Evolutionary conservation across 495 filamentous ascomycete species (phyloP), one percentile per base, ranked within the genome.

Genomic region (Penicilliopsis zonata): DNA sequence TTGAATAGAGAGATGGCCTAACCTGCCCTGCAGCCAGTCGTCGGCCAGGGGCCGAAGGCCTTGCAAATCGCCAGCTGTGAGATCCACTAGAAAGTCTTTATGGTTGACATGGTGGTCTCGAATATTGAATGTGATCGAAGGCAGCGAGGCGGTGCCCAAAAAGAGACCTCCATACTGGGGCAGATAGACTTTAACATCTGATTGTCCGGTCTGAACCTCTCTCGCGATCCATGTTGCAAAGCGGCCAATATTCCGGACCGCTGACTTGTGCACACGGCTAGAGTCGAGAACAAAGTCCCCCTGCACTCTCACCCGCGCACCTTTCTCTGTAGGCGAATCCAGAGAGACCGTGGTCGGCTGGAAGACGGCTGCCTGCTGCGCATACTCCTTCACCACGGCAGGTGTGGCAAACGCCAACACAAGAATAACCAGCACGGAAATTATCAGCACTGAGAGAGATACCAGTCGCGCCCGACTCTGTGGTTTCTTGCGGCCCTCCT

Each of bases 261-360:
- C 53, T 18, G 69, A 65, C 36, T 76, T 82, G 42, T 67, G 54
- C 7, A 94, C 83, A 22, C 78, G 74, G 25, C 61, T 63, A 0
- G 78, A 82, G 47, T 95, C 85, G 28, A 98, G 69, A 9, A 61
- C 58, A 36, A 96, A 82, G 12, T 80, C 76, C 1, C 82, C 87
- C 43, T 82, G 74, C 17, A 98, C 63, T 36, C 84, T 76, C 31
- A 80, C 79, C 28, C 63, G 71, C 8, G 94, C 71, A 1, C 90
- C 92, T 31, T 72, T 64, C 5, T 67, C 38, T 0, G 87, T 95
- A 31, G 92, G 78, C 5, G 76, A 82, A 28, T 87, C 79, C 32
- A 98, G 72, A 1, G 85, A 84, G 4, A 98, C 58, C 45, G 75
- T 75, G 2, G 76, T 82, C 0, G 90, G 78, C 40, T 86, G 72